A percentile compares a stretch with the other conserved stretches of the same genome.
These are phyloP conservation scores for Trichophaea hybrida DNA, from an alignment of 2,329 filamentous ascomycete genomes.

Conservation along the genomic window DNA sequence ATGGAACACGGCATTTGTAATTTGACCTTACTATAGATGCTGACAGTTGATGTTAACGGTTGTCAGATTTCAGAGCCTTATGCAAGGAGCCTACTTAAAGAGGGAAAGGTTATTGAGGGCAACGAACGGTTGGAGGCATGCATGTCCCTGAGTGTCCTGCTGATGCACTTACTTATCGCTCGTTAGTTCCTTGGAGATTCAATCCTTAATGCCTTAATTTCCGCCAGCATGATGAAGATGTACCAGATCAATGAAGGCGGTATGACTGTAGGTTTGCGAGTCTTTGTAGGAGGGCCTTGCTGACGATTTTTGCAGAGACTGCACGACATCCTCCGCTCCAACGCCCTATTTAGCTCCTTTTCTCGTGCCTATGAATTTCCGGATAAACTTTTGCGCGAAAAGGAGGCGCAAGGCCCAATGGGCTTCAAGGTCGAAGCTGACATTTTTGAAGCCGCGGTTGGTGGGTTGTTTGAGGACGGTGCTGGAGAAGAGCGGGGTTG, in stretches of 20 bases:
- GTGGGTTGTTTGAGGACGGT: conserved; percentile 2
- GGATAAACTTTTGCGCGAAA: background rate
- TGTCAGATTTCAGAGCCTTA: background rate
- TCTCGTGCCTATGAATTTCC: conserved; percentile 3
- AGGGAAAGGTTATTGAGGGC: background rate
- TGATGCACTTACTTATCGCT: background rate
- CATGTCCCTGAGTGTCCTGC: background rate
- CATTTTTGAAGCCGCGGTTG: conserved; percentile 5
- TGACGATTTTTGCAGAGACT: background rate
- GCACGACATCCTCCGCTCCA: conserved; percentile 1
- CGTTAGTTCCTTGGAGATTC: conserved; percentile 4
- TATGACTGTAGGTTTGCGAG: conserved; percentile 1
- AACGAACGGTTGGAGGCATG: conserved; percentile 4
- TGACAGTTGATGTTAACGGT: background rate
- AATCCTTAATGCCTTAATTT: background rate
- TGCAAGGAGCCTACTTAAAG: background rate
- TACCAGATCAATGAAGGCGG: conserved; percentile 5
- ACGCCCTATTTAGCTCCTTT: conserved; percentile 1
- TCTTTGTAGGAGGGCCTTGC: background rate
- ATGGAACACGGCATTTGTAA: background rate
- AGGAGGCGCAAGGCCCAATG: background rate
- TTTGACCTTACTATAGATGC: background rate
- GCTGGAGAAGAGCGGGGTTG: background rate
- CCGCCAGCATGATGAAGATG: background rate
- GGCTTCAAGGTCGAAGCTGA: conserved; percentile 2